Evolutionary conservation across 192 early-diverging fungal species (phyloP).

Genomic region (Allomyces arbusculus): DNA sequence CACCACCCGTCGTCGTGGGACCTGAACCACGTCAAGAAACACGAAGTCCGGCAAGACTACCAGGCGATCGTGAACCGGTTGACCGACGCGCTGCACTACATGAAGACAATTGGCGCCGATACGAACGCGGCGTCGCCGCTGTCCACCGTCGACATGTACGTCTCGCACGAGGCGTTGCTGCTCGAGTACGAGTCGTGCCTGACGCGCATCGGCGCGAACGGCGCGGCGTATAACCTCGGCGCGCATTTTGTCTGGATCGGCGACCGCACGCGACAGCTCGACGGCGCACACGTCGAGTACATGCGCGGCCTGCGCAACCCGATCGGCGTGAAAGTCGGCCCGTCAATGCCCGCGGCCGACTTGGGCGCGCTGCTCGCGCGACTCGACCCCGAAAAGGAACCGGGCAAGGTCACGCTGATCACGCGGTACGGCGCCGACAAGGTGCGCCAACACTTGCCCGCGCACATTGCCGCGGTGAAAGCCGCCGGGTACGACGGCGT

Average conservation of each 20-base stretch:
- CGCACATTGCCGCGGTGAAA: conserved; percentile 78
- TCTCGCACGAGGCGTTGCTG: conserved; percentile 87
- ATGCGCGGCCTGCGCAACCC: conserved; percentile 94
- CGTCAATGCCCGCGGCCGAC: conserved; percentile 72
- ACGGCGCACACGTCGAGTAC: conserved; percentile 92
- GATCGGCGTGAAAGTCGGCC: conserved; percentile 89
- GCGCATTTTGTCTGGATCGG: conserved; percentile 98
- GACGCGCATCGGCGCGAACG: conserved; percentile 30
- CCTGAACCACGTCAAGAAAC: conserved; percentile 65
- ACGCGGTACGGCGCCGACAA: conserved; percentile 80
- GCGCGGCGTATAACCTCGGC: conserved; percentile 61
- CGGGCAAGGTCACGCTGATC: conserved; percentile 87
- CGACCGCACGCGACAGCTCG: conserved; percentile 84
- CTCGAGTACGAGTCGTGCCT: conserved; percentile 81
- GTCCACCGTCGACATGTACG: conserved; percentile 72
- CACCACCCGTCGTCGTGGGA: conserved; percentile 80
- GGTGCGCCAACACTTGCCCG: conserved; percentile 60
- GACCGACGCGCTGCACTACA: conserved; percentile 77
- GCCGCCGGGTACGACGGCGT: conserved; percentile 41
- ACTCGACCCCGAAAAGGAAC: conserved; percentile 64
- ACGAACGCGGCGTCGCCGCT: conserved; percentile 23
- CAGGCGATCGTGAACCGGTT: conserved; percentile 72
- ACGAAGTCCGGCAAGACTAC: conserved; percentile 62
- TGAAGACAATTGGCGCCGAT: conserved; percentile 83
- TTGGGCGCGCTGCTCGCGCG: conserved; percentile 64